These are phyloP conservation scores for Collybia sordida DNA, from an alignment of 768 basidiomycete genomes.

Conservation along the genomic window DNA sequence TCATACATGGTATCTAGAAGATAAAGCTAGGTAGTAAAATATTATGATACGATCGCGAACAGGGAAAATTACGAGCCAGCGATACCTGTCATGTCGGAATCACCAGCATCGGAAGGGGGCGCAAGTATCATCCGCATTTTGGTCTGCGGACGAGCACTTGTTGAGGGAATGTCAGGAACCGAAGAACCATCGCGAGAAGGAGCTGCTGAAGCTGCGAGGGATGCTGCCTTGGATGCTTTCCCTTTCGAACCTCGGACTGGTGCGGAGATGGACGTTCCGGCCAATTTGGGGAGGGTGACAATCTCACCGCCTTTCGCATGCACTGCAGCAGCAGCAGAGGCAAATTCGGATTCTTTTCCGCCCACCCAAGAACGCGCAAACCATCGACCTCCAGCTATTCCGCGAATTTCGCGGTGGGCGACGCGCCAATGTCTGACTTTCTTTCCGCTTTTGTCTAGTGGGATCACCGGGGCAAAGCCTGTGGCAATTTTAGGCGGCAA, in stretches of 20 bases:
- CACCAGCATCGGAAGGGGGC: conserved; percentile 51
- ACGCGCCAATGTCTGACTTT: conserved; percentile 72
- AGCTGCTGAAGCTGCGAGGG: conserved; percentile 45
- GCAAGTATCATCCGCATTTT: conserved; percentile 68
- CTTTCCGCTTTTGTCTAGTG: conserved; percentile 62
- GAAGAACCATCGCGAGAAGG: conserved; percentile 61
- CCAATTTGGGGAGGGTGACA: conserved; percentile 1
- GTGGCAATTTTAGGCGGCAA: conserved; percentile 74
- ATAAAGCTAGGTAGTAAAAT: too few species aligned
- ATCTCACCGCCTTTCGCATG: conserved; percentile 15
- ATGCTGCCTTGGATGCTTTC: conserved; percentile 42
- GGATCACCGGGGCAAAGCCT: conserved; percentile 65
- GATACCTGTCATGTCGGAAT: conserved; percentile 40
- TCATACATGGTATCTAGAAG: too few species aligned
- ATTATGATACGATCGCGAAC: not conserved
- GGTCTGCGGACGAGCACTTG: conserved; percentile 49
- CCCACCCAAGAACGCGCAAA: conserved; percentile 82
- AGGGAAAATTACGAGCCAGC: conserved; percentile 21
- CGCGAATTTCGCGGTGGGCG: conserved; percentile 75
- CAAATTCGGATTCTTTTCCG: conserved; percentile 72
- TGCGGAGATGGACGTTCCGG: conserved; percentile 46
- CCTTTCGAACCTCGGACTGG: conserved; percentile 34
- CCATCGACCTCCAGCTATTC: conserved; percentile 85
- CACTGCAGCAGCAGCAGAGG: conserved; percentile 31
- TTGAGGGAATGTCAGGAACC: conserved; percentile 41